These are phyloP conservation scores for Alternaria sp. DNA, from an alignment of 2,329 filamentous ascomycete species.

Conservation along the genomic window DNA sequence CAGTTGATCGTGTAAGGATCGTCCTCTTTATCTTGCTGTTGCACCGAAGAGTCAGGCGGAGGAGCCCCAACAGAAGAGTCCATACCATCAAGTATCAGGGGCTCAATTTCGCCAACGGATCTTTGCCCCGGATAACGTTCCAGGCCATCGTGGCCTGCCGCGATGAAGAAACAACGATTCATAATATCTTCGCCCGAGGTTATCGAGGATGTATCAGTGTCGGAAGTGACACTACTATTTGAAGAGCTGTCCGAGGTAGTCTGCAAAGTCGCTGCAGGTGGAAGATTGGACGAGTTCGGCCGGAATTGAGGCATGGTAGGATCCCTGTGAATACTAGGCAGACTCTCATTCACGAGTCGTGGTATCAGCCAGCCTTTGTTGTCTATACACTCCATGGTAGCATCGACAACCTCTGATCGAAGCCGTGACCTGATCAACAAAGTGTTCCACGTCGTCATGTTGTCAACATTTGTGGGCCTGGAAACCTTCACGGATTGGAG, in stretches of 20 bases:
- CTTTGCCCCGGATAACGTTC: slow-evolving; percentile 2
- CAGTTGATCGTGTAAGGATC: background rate
- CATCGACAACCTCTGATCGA: slow-evolving; percentile 24
- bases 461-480: slow-evolving; percentile 15
- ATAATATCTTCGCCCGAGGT: background rate
- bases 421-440: slow-evolving; percentile 33
- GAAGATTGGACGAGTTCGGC: slow-evolving; percentile 56
- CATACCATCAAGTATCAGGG: background rate
- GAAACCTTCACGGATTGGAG: slow-evolving; percentile 14
- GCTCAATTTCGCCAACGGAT: background rate
- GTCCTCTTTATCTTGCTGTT: background rate
- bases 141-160: background rate
- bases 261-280: background rate
- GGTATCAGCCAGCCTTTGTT: slow-evolving; percentile 25
- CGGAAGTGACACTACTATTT: background rate
- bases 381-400: slow-evolving; percentile 18
- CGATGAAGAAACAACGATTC: slow-evolving; percentile 1
- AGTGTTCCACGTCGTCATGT: slow-evolving; percentile 30
- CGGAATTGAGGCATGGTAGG: slow-evolving; percentile 73
- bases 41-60: background rate
- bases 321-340: slow-evolving; percentile 50
- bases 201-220: slow-evolving; percentile 7
- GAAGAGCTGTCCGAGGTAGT: slow-evolving; percentile 1
- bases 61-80: background rate
- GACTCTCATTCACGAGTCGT: background rate